Conservation (phyloP, 2,329 filamentous ascomycete species). For the Fusarium azukiicola region DNA sequence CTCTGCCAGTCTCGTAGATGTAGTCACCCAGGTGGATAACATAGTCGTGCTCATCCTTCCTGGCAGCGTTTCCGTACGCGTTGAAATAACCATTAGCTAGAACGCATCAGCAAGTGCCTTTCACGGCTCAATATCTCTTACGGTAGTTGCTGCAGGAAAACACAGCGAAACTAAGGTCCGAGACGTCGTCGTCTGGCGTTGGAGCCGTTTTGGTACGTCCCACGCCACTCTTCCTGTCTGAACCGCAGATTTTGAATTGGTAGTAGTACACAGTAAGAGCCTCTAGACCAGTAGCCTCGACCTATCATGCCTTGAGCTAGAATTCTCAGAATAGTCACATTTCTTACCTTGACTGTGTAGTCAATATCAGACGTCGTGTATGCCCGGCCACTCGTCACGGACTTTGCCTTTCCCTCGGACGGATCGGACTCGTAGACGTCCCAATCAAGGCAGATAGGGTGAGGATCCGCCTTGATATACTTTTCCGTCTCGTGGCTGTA, state of each 20-base stretch:
- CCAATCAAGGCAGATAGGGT: slow-evolving; percentile 85
- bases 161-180: slow-evolving; percentile 81
- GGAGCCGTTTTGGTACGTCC: slow-evolving; percentile 87
- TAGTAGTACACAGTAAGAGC: slow-evolving; percentile 85
- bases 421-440: slow-evolving; percentile 70
- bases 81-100: slow-evolving; percentile 75
- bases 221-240: slow-evolving; percentile 79
- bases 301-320: slow-evolving; percentile 59
- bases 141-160: slow-evolving; percentile 86
- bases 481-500: slow-evolving; percentile 71
- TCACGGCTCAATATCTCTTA: not conserved
- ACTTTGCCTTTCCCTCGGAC: slow-evolving; percentile 56
- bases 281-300: slow-evolving; percentile 81
- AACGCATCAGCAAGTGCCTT: not conserved
- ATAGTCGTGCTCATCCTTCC: slow-evolving; percentile 80
- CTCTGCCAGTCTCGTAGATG: slow-evolving; percentile 78
- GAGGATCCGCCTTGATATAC: slow-evolving; percentile 58
- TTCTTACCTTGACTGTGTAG: slow-evolving; percentile 84
- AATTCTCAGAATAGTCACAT: accelerated
- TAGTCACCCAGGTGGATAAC: slow-evolving; percentile 80
- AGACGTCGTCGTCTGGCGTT: slow-evolving; percentile 74
- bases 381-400: slow-evolving; percentile 78
- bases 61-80: slow-evolving; percentile 77
- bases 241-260: slow-evolving; percentile 85
- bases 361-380: slow-evolving; percentile 88